Evolutionary conservation across 2,329 filamentous ascomycete species (phyloP), one percentile per base, ranked within the genome.

Genomic region (Westerdykella sp.): DNA sequence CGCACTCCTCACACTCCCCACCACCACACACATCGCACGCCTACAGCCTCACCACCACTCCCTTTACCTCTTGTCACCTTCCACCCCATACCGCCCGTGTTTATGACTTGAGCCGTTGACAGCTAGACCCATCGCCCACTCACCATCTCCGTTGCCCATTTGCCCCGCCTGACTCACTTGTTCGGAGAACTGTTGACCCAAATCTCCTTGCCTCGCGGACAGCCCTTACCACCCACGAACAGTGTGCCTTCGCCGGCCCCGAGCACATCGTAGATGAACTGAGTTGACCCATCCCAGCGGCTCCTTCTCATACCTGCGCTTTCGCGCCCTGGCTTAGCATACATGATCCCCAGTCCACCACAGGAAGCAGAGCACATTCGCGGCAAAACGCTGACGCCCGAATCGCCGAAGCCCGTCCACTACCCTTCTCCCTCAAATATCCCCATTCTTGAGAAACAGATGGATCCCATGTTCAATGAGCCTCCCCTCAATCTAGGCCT

Each of bases 401-500:
- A 84, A 60, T 85, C 81, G 62, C 84, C 84, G 59, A 80, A 82
- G 56, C 83, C 83, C 53, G 68, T 85, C 56, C 80, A 85, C 66
- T 72, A 82, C 53, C 76, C 82, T 53, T 78, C 83, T 65, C 81
- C 82, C 41, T 76, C 80, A 54, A 83, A 80, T 54, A 84, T 86
- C 46, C 81, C 83, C 45, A 77, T 87, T 42, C 72, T 86, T 59
- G 76, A 81, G 61, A 81, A 83, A 62, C 81, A 85, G 69, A 86
- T 80, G 77, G 82, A 87, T 68, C 80, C 81, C 42, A 70, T 77
- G 55, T 84, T 85, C 73, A 82, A 83, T 68, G 80, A 84, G 63
- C 80, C 80, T 43, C 73, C 80, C 42, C 76, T 75, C 49, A 78
- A 79, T 71, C 77, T 72, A 58, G 63, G 60, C 46, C 59, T 60